phyloP scores from a whole-genome alignment of 148 eudicot genomes.

The Rhododendron ferrugineum region DNA sequence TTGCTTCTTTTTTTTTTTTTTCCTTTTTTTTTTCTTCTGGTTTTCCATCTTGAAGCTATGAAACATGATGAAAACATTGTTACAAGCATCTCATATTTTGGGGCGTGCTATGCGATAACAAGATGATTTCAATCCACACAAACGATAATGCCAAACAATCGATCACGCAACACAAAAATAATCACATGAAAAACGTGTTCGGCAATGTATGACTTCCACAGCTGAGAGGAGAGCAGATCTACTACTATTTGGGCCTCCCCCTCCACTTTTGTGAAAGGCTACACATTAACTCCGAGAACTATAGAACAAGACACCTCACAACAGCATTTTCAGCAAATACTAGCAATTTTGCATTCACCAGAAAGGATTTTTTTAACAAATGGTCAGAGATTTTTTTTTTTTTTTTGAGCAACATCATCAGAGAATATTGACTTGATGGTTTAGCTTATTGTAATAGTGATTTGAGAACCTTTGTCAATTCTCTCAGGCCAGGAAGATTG shows the following conservation, averaged over 20 bases:
- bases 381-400: background rate
- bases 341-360: background rate
- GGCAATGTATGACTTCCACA: background rate
- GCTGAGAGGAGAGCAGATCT: background rate
- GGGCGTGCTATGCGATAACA: background rate
- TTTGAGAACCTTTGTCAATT: background rate
- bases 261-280: background rate
- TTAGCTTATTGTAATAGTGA: background rate
- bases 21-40: background rate
- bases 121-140: background rate
- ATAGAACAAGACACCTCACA: background rate
- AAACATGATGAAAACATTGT: background rate
- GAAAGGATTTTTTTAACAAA: background rate
- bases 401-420: background rate
- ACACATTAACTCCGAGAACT: background rate
- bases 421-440: background rate
- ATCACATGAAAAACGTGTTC: background rate
- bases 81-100: background rate
- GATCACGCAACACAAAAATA: background rate
- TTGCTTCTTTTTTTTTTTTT: background rate
- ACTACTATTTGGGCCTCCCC: background rate
- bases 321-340: background rate
- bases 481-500: slow-evolving; percentile 59
- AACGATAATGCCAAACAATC: background rate
- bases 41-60: background rate